Evolutionary conservation across 2,329 filamentous ascomycete genomes (phyloP).

Genomic region (Exophiala sp.): DNA sequence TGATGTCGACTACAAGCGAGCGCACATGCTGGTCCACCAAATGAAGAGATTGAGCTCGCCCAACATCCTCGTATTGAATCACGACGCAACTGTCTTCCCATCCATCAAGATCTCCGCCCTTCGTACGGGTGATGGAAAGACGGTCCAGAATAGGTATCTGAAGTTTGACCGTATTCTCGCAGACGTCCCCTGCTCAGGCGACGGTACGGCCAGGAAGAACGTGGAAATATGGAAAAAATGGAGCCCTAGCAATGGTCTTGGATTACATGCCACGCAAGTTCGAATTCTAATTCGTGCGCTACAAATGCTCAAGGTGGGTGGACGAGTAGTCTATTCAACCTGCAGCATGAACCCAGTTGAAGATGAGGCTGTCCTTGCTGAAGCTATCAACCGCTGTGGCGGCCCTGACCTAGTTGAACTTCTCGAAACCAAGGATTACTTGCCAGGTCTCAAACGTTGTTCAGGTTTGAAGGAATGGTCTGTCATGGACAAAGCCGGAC

Average conservation of each 20-base stretch:
- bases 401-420: slow-evolving; percentile 75
- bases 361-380: slow-evolving; percentile 86
- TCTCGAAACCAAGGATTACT: slow-evolving; percentile 70
- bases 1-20: slow-evolving; percentile 92
- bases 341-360: slow-evolving; percentile 99
- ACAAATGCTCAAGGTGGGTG: slow-evolving; percentile 92
- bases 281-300: slow-evolving; percentile 86
- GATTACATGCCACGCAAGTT: slow-evolving; percentile 78
- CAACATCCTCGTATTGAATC: slow-evolving; percentile 94
- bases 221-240: slow-evolving; percentile 91
- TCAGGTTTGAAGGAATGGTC: slow-evolving; percentile 77
- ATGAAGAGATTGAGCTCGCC: slow-evolving; percentile 95
- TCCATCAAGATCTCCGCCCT: slow-evolving; percentile 74
- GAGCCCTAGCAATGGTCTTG: slow-evolving; percentile 79
- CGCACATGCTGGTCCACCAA: slow-evolving; percentile 95
- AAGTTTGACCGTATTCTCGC: slow-evolving; percentile 96
- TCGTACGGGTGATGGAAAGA: slow-evolving; percentile 47
- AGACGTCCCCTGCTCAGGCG: slow-evolving; percentile 93
- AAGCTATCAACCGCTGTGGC: slow-evolving; percentile 84
- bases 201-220: slow-evolving; percentile 92
- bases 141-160: slow-evolving; percentile 62
- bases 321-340: slow-evolving; percentile 92
- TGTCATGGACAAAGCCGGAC: slow-evolving; percentile 79
- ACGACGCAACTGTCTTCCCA: slow-evolving; percentile 93
- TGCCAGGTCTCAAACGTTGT: slow-evolving; percentile 69